These are phyloP conservation scores for Dipodascus geniculatus DNA, from an alignment of 805 yeast genomes.

Conservation along the genomic window DNA sequence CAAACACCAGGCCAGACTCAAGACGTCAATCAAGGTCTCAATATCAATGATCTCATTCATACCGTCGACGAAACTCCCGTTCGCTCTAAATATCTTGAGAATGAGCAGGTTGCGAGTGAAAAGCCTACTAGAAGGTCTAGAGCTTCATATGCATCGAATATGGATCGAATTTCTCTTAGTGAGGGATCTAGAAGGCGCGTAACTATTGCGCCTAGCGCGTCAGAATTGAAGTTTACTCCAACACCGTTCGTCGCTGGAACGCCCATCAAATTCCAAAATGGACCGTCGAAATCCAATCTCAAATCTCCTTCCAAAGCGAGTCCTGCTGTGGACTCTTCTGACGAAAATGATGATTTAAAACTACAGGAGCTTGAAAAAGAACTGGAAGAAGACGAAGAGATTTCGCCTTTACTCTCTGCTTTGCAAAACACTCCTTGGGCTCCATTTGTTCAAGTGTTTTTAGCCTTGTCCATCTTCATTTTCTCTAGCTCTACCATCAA, in stretches of 20 bases:
- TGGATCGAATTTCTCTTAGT: not conserved
- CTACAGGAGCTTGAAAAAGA: not conserved
- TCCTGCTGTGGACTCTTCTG: not conserved
- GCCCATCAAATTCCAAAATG: not conserved
- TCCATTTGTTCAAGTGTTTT: not conserved
- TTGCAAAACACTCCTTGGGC: not conserved
- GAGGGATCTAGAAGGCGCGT: not conserved
- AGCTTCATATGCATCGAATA: not conserved
- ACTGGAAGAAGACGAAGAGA: not conserved
- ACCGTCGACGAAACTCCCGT: not conserved
- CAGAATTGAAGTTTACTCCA: not conserved
- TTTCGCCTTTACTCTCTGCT: not conserved
- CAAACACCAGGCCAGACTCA: not conserved
- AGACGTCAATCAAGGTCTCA: not conserved
- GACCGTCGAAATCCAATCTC: not conserved
- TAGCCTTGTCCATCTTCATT: not conserved
- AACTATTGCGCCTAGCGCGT: not conserved
- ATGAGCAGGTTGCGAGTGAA: not conserved
- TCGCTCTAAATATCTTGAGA: not conserved
- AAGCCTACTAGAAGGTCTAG: not conserved
- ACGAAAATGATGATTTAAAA: not conserved
- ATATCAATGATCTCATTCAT: not conserved
- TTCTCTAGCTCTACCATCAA: not conserved
- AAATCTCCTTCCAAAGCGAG: not conserved
- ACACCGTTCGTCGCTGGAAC: not conserved